These are phyloP conservation scores for Carex littledalei DNA, from an alignment of 176 grass and related monocot species.

Conservation along the genomic window DNA sequence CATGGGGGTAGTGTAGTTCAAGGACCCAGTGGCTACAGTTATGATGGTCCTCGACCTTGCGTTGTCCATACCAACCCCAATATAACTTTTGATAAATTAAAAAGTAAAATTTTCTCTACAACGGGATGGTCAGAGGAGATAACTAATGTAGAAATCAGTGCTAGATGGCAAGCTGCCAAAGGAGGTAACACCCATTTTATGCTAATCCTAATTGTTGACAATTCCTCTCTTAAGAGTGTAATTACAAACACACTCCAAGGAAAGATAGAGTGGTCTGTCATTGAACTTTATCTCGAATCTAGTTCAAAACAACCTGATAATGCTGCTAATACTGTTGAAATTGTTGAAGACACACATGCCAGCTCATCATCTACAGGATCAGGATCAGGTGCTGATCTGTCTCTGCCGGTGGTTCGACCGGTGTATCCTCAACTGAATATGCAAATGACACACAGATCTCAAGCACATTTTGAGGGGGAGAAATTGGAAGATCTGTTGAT, in stretches of 20 bases:
- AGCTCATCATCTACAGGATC: neutral
- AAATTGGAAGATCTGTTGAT: neutral
- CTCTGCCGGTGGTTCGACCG: neutral
- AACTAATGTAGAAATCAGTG: neutral
- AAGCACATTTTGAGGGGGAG: neutral
- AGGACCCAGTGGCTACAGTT: constrained; percentile 11
- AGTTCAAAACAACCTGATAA: neutral
- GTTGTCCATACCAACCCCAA: neutral
- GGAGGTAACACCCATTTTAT: constrained; percentile 3
- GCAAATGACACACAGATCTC: neutral
- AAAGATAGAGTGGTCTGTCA: constrained; percentile 8
- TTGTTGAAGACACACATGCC: constrained; percentile 9
- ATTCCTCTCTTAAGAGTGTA: constrained; percentile 8
- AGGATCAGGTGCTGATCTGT: neutral
- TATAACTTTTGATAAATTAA: constrained; percentile 3
- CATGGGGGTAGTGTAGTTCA: neutral
- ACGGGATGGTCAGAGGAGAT: neutral
- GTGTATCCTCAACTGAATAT: neutral
- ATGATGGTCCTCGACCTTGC: constrained; percentile 9
- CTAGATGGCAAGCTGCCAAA: constrained; percentile 13
- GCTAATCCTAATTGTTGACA: constrained; percentile 3
- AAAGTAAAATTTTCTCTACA: constrained; percentile 13
- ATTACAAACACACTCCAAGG: constrained; percentile 15
- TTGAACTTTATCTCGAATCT: constrained; percentile 9
- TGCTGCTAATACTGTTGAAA: constrained; percentile 2